Conservation (phyloP, 306 rosid genomes). For the Betula pendula region DNA sequence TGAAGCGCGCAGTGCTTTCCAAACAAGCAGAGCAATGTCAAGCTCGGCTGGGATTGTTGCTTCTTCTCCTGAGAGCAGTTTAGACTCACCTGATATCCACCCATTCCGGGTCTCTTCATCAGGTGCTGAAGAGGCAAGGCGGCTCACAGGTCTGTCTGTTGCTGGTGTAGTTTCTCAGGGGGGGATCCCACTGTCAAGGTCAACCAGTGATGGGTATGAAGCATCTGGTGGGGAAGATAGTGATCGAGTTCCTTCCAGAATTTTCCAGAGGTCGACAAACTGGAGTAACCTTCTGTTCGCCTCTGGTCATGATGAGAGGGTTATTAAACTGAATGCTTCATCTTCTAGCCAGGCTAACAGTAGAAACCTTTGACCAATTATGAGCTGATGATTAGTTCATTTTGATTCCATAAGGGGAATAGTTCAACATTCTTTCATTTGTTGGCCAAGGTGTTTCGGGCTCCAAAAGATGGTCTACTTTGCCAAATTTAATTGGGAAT, state of each 20-base stretch:
- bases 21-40: slow-evolving; percentile 71
- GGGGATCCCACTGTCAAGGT: slow-evolving; percentile 75
- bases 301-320: slow-evolving; percentile 70
- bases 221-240: slow-evolving; percentile 99
- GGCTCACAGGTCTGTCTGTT: slow-evolving; percentile 53
- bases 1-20: slow-evolving; percentile 74
- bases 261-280: slow-evolving; percentile 68
- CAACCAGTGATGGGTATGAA: slow-evolving; percentile 96
- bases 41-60: slow-evolving; percentile 64
- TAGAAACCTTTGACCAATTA: slow-evolving; percentile 60
- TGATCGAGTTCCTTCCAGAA: slow-evolving; percentile 79
- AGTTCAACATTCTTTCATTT: slow-evolving; percentile 73
- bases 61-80: slow-evolving; percentile 95
- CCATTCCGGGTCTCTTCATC: slow-evolving; percentile 70
- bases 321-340: slow-evolving; percentile 50
- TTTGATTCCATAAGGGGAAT: slow-evolving; percentile 40
- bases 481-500: slow-evolving; percentile 34
- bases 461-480: slow-evolving; percentile 32
- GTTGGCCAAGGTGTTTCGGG: slow-evolving; percentile 47
- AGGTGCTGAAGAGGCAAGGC: slow-evolving; percentile 70
- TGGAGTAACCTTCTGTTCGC: slow-evolving; percentile 77
- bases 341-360: slow-evolving; percentile 53
- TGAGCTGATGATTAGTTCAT: slow-evolving; percentile 33
- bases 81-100: slow-evolving; percentile 90
- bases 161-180: slow-evolving; percentile 41